Evolutionary conservation across 768 basidiomycete species (phyloP).

Genomic region (Lepiota subincarnata): DNA sequence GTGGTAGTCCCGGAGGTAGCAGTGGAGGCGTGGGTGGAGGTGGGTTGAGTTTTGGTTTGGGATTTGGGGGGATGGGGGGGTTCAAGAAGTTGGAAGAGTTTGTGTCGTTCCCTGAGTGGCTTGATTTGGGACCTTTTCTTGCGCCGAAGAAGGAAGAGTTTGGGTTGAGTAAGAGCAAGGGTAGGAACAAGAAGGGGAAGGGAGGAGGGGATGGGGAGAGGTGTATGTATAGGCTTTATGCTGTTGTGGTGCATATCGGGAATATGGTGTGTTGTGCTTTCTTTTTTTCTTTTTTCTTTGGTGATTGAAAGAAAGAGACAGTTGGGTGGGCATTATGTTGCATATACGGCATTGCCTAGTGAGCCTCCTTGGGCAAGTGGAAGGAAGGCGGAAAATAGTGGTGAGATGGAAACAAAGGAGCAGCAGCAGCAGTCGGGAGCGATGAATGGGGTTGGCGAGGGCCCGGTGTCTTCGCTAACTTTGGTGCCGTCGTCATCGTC

Average conservation of each 20-base stretch:
- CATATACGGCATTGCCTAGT: constrained; percentile 72
- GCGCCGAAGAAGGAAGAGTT: constrained; percentile 77
- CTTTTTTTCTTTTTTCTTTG: neutral
- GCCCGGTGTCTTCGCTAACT: neutral
- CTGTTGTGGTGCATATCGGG: constrained; percentile 83
- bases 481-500: constrained; percentile 4
- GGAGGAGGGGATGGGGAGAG: constrained; percentile 13
- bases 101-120: constrained; percentile 81
- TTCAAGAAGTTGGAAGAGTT: constrained; percentile 92
- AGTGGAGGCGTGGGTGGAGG: neutral
- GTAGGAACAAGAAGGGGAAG: constrained; percentile 11
- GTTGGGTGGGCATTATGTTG: constrained; percentile 88
- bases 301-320: constrained; percentile 25
- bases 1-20: constrained; percentile 1
- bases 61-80: constrained; percentile 18
- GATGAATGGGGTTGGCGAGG: neutral
- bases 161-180: constrained; percentile 31
- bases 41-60: neutral
- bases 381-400: neutral
- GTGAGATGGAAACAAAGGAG: neutral
- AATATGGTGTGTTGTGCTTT: constrained; percentile 60
- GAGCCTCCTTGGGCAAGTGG: constrained; percentile 15
- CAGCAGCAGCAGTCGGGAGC: neutral
- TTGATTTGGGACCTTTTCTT: constrained; percentile 84
- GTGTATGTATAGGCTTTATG: constrained; percentile 55